phyloP scores from a whole-genome alignment of 441 rosid species.

The Aleurites moluccanus region DNA sequence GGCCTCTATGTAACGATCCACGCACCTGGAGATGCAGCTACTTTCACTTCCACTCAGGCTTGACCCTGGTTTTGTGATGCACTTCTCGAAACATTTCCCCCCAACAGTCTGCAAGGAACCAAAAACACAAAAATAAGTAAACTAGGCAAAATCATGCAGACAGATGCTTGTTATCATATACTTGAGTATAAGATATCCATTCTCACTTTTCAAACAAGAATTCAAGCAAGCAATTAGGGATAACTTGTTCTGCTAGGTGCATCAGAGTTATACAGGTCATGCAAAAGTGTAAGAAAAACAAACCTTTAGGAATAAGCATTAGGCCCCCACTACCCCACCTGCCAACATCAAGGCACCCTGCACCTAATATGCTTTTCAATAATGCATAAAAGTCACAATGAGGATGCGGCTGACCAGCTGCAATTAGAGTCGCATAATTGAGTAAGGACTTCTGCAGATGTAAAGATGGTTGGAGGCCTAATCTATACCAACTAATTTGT shows the following conservation, averaged over 20 bases:
- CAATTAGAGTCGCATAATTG: neutral
- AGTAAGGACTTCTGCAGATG: neutral
- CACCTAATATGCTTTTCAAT: neutral
- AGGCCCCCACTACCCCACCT: neutral
- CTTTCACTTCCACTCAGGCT: slow-evolving; percentile 87
- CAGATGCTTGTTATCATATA: neutral
- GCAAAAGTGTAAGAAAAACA: neutral
- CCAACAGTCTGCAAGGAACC: slow-evolving; percentile 54
- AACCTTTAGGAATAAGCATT: neutral
- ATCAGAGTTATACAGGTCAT: neutral
- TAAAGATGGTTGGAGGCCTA: neutral
- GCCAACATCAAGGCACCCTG: neutral
- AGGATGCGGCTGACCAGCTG: neutral
- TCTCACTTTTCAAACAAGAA: neutral
- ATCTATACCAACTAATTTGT: neutral
- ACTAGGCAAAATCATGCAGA: neutral
- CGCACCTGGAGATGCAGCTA: slow-evolving; percentile 90
- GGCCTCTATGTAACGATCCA: slow-evolving; percentile 94
- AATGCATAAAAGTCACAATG: neutral
- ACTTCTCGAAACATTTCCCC: slow-evolving; percentile 78
- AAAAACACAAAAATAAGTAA: neutral
- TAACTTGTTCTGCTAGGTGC: neutral
- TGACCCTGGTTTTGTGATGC: slow-evolving; percentile 85
- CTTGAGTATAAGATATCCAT: neutral
- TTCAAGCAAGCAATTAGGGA: neutral